Conservation (phyloP, 805 yeast species). For the Ogataea paradorogensis region DNA sequence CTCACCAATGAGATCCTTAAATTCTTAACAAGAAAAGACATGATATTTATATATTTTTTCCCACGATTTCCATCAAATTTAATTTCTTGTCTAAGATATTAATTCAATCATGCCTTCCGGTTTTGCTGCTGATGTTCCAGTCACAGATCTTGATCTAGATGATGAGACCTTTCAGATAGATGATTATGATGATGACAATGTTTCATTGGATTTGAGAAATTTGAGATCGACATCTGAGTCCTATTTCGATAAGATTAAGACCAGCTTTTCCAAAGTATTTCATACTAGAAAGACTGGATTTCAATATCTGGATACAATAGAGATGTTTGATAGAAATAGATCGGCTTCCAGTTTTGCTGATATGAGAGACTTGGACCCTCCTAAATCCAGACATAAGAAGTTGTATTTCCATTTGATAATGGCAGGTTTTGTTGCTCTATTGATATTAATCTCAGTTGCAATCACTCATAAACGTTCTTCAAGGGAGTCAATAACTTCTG, state of each 20-base stretch:
- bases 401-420: conserved; percentile 7
- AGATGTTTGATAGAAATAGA: conserved; percentile 26
- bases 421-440: conserved; percentile 7
- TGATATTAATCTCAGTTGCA: conserved; percentile 7
- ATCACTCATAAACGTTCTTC: conserved; percentile 6
- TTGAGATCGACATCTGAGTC: conserved; percentile 7
- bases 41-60: not conserved
- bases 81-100: not conserved
- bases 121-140: conserved; percentile 47
- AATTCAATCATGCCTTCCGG: conserved; percentile 10
- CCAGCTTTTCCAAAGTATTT: conserved; percentile 8
- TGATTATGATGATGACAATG: conserved; percentile 19
- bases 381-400: conserved; percentile 8
- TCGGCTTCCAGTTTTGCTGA: conserved; percentile 25
- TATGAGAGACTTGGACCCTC: conserved; percentile 10
- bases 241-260: conserved; percentile 8
- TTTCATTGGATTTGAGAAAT: conserved; percentile 12
- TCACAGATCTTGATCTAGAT: conserved; percentile 48
- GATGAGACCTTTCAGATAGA: conserved; percentile 32
- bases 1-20: not conserved
- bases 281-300: conserved; percentile 8
- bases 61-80: not conserved
- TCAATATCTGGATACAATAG: conserved; percentile 26
- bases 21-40: conserved; percentile 2
- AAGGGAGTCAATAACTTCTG: not conserved